Evolutionary conservation across 805 yeast genomes (phyloP).

Genomic region (Saturnispora besseyi): DNA sequence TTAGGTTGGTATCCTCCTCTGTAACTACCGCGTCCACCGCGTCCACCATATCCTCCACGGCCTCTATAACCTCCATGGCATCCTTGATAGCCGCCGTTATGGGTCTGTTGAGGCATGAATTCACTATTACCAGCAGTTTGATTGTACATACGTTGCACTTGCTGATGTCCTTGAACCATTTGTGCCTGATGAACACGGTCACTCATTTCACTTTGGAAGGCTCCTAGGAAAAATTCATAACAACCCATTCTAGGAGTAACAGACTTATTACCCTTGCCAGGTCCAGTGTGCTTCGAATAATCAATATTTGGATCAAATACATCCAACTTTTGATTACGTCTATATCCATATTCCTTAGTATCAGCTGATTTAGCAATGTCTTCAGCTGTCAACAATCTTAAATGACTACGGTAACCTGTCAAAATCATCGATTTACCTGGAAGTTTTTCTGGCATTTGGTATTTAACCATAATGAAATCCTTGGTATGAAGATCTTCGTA

Average conservation of each 20-base stretch:
- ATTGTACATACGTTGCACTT: conserved; percentile 18
- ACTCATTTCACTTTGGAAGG: conserved; percentile 23
- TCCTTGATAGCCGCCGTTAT: conserved; percentile 9
- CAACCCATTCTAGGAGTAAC: conserved; percentile 45
- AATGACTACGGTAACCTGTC: conserved; percentile 65
- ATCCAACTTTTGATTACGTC: conserved; percentile 18
- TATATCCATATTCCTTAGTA: conserved; percentile 26
- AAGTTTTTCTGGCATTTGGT: conserved; percentile 50
- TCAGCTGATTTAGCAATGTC: conserved; percentile 57
- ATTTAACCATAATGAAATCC: conserved; percentile 37
- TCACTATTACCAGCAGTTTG: conserved; percentile 13
- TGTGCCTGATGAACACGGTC: conserved; percentile 3
- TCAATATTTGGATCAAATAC: conserved; percentile 22
- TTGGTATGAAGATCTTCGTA: conserved; percentile 36
- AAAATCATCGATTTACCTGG: conserved; percentile 75
- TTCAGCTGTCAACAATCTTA: conserved; percentile 50
- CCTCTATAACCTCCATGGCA: conserved; percentile 5
- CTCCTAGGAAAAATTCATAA: conserved; percentile 35
- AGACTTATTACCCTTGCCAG: conserved; percentile 34
- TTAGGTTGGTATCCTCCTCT: background rate
- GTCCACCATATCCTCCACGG: conserved; percentile 7
- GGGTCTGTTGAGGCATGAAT: conserved; percentile 5
- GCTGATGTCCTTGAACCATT: conserved; percentile 15
- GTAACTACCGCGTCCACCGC: conserved; percentile 8
- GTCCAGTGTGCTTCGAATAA: conserved; percentile 40